A percentile compares a stretch with the other conserved stretches of the same genome.
These are phyloP conservation scores for Keqinozyma sinolaborantium DNA, from an alignment of 1,139 yeast species.

Conservation along the genomic window DNA sequence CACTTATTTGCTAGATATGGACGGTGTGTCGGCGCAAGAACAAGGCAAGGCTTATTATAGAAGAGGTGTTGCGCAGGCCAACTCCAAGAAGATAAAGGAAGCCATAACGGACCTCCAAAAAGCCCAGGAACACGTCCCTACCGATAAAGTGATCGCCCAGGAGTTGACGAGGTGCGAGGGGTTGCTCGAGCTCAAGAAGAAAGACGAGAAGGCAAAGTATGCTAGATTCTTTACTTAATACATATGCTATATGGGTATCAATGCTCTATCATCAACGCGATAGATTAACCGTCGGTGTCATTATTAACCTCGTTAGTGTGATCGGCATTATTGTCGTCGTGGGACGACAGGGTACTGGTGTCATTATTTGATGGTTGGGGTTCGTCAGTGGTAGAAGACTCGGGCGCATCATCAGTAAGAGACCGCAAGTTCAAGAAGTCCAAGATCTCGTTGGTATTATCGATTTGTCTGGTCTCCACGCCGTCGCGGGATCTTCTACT, in stretches of 20 bases:
- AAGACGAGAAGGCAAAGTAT: slow-evolving; percentile 49
- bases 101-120: slow-evolving; percentile 44
- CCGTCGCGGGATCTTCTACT: slow-evolving; percentile 51
- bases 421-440: slow-evolving; percentile 26
- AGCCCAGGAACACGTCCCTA: slow-evolving; percentile 45
- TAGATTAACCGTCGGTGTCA: slow-evolving; percentile 1
- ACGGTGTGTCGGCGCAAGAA: slow-evolving; percentile 33
- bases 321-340: slow-evolving; percentile 1
- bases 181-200: slow-evolving; percentile 37
- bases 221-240: slow-evolving; percentile 49
- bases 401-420: slow-evolving; percentile 18
- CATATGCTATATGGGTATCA: slow-evolving; percentile 7
- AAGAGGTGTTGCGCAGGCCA: slow-evolving; percentile 48
- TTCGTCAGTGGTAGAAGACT: too few relatives aligned
- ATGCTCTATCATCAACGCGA: slow-evolving; percentile 1
- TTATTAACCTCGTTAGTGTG: slow-evolving; percentile 2
- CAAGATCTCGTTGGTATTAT: slow-evolving; percentile 14
- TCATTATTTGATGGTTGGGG: too few relatives aligned
- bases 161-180: slow-evolving; percentile 41
- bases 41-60: slow-evolving; percentile 63
- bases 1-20: slow-evolving; percentile 52
- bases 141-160: slow-evolving; percentile 45
- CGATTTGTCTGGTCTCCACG: slow-evolving; percentile 32
- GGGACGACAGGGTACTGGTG: too few relatives aligned
- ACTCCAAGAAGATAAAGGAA: slow-evolving; percentile 42